Base-by-base conservation (phyloP, 108 stramenopile genomes). In the Skeletonema costatum region DNA sequence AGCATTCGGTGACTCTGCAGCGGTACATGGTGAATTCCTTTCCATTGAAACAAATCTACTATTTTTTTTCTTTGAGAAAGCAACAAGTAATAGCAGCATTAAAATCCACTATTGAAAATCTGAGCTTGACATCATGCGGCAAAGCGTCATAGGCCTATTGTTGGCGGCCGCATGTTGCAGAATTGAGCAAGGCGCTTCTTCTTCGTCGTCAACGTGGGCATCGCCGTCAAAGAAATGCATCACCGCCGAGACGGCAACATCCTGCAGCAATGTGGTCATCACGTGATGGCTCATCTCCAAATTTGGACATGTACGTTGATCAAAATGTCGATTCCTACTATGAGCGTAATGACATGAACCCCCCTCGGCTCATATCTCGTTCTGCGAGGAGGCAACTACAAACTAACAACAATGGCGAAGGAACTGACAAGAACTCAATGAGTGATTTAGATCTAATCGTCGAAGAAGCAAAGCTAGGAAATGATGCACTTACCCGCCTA, bases 401-500 rank as follows among this genome's bases (percentile, higher is more conserved):
- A 44, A 5, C 58, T n/a, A 48, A 14, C 5, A 33, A 48, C 29
- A n/a, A 44, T 67, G 41, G 25, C 25, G 25, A 25, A 44, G 12
- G 41, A 29, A 16, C 19, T 29, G 39, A 4, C 30, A 21, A 33
- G 1, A 25, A 13, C 25, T 25, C 41, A 29, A 56, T 30, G 41
- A 44, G 56, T 17, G 61, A 62, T 41, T 14, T 73, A 0, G 62
- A 73, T 32, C 10, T 64, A 0, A 74, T 74, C 39, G 68, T 67
- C 7, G 30, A 50, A 3, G 61, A 63, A 41, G 75, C 67, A 2
- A 69, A 68, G 48, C 21, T 32, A 0, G 68, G 46, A 2, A 33
- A 62, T n/a, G 75, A 76, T 39, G 64, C 75, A 1, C 38, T 32
- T 19, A 32, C 75, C 2, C 60, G 60, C 3, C 56, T 76, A 4